Evolutionary conservation across 2,329 filamentous ascomycete genomes (phyloP).

Genomic region (Talaromyces pinophilus): DNA sequence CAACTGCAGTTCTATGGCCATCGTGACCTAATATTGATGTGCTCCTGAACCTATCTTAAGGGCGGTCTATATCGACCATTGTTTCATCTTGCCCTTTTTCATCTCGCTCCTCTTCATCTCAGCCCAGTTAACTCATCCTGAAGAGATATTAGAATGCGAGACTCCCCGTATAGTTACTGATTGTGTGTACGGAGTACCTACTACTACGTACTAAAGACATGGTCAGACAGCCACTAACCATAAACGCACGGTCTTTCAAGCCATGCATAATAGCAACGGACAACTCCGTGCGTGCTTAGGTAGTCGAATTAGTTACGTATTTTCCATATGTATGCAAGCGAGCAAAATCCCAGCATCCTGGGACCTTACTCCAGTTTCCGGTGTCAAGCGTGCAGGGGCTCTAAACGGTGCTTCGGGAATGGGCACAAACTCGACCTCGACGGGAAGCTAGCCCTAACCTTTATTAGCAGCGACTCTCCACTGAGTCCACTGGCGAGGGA

Average conservation of each 20-base stretch:
- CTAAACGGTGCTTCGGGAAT: slow-evolving; percentile 14
- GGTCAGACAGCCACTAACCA: slow-evolving; percentile 3
- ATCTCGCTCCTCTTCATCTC: not conserved
- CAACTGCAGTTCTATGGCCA: not conserved
- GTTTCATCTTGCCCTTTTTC: not conserved
- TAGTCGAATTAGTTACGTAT: not conserved
- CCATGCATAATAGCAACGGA: not conserved
- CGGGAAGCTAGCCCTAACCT: not conserved
- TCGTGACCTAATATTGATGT: not conserved
- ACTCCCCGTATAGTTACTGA: not conserved
- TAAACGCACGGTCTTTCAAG: slow-evolving; percentile 3
- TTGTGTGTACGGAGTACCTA: not conserved
- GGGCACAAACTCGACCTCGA: not conserved
- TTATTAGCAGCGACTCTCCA: not conserved
- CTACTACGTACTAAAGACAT: not conserved
- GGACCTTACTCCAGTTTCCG: slow-evolving; percentile 24
- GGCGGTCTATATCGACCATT: not conserved
- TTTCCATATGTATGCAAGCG: not conserved
- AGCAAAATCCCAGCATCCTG: slow-evolving; percentile 22
- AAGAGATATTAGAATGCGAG: not conserved
- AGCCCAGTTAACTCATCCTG: not conserved
- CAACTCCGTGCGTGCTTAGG: not conserved
- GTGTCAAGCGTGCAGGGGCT: slow-evolving; percentile 23
- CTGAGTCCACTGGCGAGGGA: not conserved
- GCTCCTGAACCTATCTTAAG: not conserved